These are phyloP conservation scores for Diplocarpon mali DNA, from an alignment of 2,329 filamentous ascomycete species.

Conservation along the genomic window DNA sequence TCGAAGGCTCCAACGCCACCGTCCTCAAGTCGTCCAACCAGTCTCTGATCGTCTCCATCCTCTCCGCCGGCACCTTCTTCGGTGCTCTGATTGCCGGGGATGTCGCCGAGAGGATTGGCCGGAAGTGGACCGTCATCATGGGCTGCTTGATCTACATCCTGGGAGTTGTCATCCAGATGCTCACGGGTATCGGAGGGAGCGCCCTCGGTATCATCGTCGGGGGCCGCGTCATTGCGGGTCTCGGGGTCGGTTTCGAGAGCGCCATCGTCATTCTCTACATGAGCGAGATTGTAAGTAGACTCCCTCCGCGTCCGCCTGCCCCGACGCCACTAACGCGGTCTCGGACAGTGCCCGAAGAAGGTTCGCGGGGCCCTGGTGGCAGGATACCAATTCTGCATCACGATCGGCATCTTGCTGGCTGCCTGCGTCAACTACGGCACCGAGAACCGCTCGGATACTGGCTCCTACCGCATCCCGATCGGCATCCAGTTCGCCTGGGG, in stretches of 20 bases:
- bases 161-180: constrained; percentile 51
- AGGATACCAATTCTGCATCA: constrained; percentile 76
- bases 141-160: constrained; percentile 58
- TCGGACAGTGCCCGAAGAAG: constrained; percentile 46
- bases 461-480: constrained; percentile 72
- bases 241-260: constrained; percentile 72
- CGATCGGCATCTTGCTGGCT: constrained; percentile 65
- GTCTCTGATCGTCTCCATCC: constrained; percentile 32
- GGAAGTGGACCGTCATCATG: constrained; percentile 56
- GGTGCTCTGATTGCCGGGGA: constrained; percentile 70
- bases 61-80: constrained; percentile 71
- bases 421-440: constrained; percentile 65
- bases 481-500: constrained; percentile 73
- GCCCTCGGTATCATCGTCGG: constrained; percentile 48
- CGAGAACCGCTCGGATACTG: constrained; percentile 47
- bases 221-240: constrained; percentile 63
- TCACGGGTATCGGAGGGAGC: constrained; percentile 39
- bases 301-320: neutral
- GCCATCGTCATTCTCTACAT: constrained; percentile 79
- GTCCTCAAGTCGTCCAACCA: constrained; percentile 58
- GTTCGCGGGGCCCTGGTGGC: constrained; percentile 72
- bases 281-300: constrained; percentile 31
- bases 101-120: constrained; percentile 62
- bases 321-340: neutral
- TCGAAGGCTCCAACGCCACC: constrained; percentile 29